Evolutionary conservation across 2,329 filamentous ascomycete genomes (phyloP).

Genomic region (Apiospora saccharicola): DNA sequence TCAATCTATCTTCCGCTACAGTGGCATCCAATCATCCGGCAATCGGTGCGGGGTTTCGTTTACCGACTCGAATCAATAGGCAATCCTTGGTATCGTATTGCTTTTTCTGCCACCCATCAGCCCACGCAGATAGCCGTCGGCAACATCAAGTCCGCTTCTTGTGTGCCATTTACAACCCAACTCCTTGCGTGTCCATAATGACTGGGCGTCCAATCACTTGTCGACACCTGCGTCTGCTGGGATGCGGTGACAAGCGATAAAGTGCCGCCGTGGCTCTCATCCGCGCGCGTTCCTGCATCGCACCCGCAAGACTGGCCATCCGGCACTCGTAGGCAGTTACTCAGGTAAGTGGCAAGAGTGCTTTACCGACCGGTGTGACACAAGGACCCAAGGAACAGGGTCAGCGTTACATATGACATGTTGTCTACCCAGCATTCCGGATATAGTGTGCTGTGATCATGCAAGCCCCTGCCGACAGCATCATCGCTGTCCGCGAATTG

Average conservation of each 20-base stretch:
- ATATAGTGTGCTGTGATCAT: not conserved
- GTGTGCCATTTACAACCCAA: not conserved
- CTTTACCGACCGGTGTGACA: constrained; percentile 8
- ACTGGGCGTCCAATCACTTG: not conserved
- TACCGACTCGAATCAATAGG: not conserved
- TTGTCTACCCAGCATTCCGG: not conserved
- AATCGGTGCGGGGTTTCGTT: not conserved
- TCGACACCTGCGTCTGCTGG: not conserved
- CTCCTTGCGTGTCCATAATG: not conserved
- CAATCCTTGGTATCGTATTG: not conserved
- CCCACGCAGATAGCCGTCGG: not conserved
- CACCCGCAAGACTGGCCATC: too few species aligned
- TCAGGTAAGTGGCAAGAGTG: not conserved
- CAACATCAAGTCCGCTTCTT: not conserved
- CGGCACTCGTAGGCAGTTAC: not conserved
- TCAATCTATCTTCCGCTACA: not conserved
- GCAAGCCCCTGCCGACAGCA: not conserved
- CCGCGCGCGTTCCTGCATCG: not conserved
- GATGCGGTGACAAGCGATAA: not conserved
- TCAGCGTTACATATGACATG: constrained; percentile 10
- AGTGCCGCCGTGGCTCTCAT: not conserved
- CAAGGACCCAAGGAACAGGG: not conserved
- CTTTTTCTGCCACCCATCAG: not conserved
- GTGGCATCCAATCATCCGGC: not conserved
- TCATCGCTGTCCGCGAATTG: not conserved